phyloP scores from a whole-genome alignment of 2,329 filamentous ascomycete genomes.

The Cercospora berteroae region DNA sequence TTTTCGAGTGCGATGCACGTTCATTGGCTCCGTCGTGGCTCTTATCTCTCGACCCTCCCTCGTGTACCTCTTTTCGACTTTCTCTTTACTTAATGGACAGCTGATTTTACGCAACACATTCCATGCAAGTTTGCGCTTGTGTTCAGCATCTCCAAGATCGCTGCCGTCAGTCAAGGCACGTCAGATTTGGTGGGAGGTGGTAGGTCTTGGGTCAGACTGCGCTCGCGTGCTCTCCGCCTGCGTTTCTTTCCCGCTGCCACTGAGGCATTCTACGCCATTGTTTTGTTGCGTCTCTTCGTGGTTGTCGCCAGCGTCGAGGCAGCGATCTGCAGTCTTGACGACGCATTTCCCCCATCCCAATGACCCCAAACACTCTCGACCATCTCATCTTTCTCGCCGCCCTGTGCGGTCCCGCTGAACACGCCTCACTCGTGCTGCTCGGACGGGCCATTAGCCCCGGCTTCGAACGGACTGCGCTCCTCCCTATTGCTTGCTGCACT shows the following conservation, averaged over 20 bases:
- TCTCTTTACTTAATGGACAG: neutral
- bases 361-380: conserved; percentile 38
- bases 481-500: conserved; percentile 9
- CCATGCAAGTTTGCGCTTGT: conserved; percentile 6
- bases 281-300: neutral
- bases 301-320: neutral
- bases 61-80: conserved; percentile 1
- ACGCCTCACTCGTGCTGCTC: conserved; percentile 11
- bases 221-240: neutral
- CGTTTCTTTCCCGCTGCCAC: neutral
- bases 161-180: neutral
- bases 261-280: conserved; percentile 8
- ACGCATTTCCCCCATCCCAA: conserved; percentile 22
- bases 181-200: conserved; percentile 1
- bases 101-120: conserved; percentile 1
- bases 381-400: conserved; percentile 38
- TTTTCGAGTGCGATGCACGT: neutral
- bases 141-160: conserved; percentile 1
- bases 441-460: neutral
- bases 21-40: neutral
- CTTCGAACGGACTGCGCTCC: conserved; percentile 6
- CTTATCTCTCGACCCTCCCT: neutral
- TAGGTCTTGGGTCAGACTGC: neutral
- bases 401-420: conserved; percentile 32
- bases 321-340: neutral